Evolutionary conservation across 371 early-diverging fungal genomes (phyloP), one percentile per base, ranked within the genome.

Genomic region (Funneliformis caledonium): DNA sequence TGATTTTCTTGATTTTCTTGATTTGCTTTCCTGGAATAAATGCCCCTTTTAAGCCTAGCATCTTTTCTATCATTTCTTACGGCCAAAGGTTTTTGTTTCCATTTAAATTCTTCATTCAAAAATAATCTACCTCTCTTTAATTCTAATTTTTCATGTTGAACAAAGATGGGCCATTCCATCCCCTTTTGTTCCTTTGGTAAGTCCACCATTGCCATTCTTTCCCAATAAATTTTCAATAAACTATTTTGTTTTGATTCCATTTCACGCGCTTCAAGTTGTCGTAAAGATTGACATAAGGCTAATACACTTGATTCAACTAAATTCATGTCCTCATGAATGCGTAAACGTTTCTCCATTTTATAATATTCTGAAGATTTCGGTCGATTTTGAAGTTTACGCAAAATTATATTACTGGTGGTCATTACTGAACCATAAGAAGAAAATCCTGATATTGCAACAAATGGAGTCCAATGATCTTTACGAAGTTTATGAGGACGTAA

Each of bases 381-480:
- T 19, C 42, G 45, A 59, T 59, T 68, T 12, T 9, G 33, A 43
- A 79, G 26, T 26, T 68, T 48, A 62, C 37, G 16, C 16, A 50
- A 45, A 31, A 90, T 76, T 42, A 88, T 82, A 22, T 88, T 87
- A 69, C 86, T 86, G 3, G 83, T 80, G 0, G 88, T 77, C 19
- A 87, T 86, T 72, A 85, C 85, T 42, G 86, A 87, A 43, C 87
- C 81, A 70, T 87, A 80, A 56, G 78, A 82, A 60, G 86, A 50
- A 65, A 90, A 88, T 10, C 90, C 90, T 12, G 86, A 85, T 50
- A 89, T 61, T 22, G 87, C 88, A 16, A 88, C 84, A 76, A 90
- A 76, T 48, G 90, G 90, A 43, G 84, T 86, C 90, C 90, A 90
- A 77, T 84, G 82, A 80, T 90, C 90, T 82, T 86, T 88, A 83